Evolutionary conservation across 257 asterid species (phyloP), one percentile per base, ranked within the genome.

Genomic region (Thymus mandschuricus): DNA sequence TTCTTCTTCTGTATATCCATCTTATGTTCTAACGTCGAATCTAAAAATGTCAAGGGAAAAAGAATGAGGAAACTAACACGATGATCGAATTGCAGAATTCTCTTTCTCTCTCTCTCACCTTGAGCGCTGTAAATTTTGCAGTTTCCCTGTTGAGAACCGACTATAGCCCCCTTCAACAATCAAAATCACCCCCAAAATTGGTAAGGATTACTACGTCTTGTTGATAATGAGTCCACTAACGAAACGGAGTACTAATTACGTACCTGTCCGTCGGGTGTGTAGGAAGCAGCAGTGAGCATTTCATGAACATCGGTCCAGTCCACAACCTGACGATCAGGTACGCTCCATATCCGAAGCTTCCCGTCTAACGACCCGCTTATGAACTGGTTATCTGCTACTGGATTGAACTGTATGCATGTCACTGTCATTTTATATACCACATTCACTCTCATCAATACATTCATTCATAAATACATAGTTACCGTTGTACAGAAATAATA

Each of bases 251-350:
- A 6, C 2, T 9, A 10, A 3, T 48, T 2, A 10, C 15, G 21
- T 33, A 95, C 99, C 96, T 87, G 98, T 60, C 96, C 99, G 88
- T 95, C 97, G 1, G 97, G 99, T 45, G 97, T 92, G 76, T 95
- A 95, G 83, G 94, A 88, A 72, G 97, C 99, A 31, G 96, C 97
- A 73, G 99, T 95, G 66, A 95, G 96, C 98, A 95, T 95, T 79
- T 95, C 99, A 75, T 89, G 97, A 76, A 95, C 82, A 83, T 95
- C 98, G 74, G 76, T 88, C 99, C 98, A 95, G 77, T 92, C 98
- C 59, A 87, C 98, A 79, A 95, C 99, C 77, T 87, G 94, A 64
- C 82, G 88, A 64, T 92, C 98, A 10, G 97, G 94, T 73, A 95
- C 89, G 84, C 99, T 95, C 99, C 99, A 95, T 51, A 95, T 88